Base-by-base conservation (phyloP, 805 yeast genomes). In the Wickerhamiella qilinensis region DNA sequence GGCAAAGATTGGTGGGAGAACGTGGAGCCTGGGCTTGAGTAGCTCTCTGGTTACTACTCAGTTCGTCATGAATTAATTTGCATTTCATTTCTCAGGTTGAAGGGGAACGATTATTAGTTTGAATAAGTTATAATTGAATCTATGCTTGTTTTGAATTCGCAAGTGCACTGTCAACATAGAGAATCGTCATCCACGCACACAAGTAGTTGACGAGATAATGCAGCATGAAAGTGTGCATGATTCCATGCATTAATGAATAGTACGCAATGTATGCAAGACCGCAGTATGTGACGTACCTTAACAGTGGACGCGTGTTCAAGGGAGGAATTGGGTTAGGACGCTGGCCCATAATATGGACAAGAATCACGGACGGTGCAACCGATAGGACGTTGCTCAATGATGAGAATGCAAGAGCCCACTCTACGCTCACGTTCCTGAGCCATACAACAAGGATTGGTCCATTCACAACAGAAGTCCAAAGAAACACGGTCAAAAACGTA, bases 1-100 rank as follows among this genome's bases (percentile, higher is more conserved):
- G 97, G 97, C 46, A 82, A 78, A 58, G 77, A 73, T 57, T 86
- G 91, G 83, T 94, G 93, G 68, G 96, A 88, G 44, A 91, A 82
- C 54, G 73, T 88, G 45, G 54, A 50, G 44, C 54, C 54, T 20
- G 54, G 54, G 11, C 37, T 50, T 14, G 54, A 49, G 41, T 35
- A 39, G 14, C 11, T 30, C 20, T 11, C 11, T 9, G n/a, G n/a
- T n/a, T n/a, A n/a, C n/a, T n/a, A n/a, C n/a, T n/a, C n/a, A 12
- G 27, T 22, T n/a, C n/a, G n/a, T n/a, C n/a, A n/a, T n/a, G n/a
- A n/a, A n/a, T n/a, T n/a, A n/a, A n/a, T n/a, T n/a, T n/a, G n/a
- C n/a, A n/a, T n/a, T n/a, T n/a, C n/a, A n/a, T n/a, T n/a, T n/a
- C n/a, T n/a, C n/a, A n/a, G n/a, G n/a, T n/a, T n/a, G n/a, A n/a